Evolutionary conservation across 768 basidiomycete genomes (phyloP).

Genomic region (Tulasnella sp.): DNA sequence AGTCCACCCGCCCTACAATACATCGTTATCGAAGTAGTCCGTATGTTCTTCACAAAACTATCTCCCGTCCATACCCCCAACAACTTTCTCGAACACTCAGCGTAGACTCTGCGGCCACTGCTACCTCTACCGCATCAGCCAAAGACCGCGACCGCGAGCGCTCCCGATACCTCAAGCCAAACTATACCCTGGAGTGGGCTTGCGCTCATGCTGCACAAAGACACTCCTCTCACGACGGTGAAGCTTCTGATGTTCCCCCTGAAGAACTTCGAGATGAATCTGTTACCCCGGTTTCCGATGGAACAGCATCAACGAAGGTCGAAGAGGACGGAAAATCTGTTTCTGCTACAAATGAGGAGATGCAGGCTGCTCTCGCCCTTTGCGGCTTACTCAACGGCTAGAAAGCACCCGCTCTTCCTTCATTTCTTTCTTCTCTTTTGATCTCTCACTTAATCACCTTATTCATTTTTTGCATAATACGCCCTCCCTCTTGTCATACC

Average conservation of each 20-base stretch:
- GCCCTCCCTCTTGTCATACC: no score
- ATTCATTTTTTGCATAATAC: no score
- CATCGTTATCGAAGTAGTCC: not conserved
- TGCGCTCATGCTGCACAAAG: conserved; percentile 12
- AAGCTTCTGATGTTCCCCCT: not conserved
- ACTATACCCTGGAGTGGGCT: conserved; percentile 11
- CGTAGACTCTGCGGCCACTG: conserved; percentile 10
- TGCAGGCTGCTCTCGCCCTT: conserved; percentile 13
- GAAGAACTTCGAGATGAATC: not conserved
- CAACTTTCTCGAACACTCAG: conserved; percentile 4
- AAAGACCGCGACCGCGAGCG: conserved; percentile 9
- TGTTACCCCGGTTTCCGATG: not conserved
- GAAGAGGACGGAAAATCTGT: conserved; percentile 1
- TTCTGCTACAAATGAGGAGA: conserved; percentile 11
- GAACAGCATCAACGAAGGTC: not conserved
- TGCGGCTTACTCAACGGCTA: conserved; percentile 8
- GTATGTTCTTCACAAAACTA: not conserved
- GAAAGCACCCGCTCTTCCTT: not conserved
- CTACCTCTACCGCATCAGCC: conserved; percentile 6
- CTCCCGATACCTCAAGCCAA: conserved; percentile 8
- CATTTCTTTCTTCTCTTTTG: no score
- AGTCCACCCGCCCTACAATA: not conserved
- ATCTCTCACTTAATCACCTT: no score
- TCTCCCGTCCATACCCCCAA: conserved; percentile 2
- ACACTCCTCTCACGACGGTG: not conserved